Conservation (phyloP, 441 rosid genomes). For the Populus tomentosa region DNA sequence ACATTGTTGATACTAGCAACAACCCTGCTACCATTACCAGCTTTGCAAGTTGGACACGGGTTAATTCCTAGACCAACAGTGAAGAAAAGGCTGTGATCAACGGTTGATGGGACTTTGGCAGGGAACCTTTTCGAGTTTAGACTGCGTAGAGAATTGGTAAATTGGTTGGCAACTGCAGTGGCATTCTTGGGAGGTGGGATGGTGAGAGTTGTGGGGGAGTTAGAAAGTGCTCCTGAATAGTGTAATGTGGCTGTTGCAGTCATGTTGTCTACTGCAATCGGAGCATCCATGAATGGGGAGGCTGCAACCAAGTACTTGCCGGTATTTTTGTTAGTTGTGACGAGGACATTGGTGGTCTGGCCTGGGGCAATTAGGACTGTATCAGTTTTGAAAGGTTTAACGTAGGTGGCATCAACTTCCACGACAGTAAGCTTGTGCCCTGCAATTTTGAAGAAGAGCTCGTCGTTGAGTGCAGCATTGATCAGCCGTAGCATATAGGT, state of each 20-base stretch:
- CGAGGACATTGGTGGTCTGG: too few species aligned
- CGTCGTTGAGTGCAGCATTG: too few species aligned
- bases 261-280: constrained; percentile 57
- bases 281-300: constrained; percentile 87
- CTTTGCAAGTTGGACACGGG: constrained; percentile 69
- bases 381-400: too few species aligned
- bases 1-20: too few species aligned
- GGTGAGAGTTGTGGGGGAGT: constrained; percentile 41
- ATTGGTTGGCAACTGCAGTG: constrained; percentile 57
- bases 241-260: constrained; percentile 74
- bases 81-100: constrained; percentile 65
- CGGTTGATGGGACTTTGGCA: constrained; percentile 55
- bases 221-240: constrained; percentile 52
- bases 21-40: constrained; percentile 23
- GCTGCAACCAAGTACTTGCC: constrained; percentile 24
- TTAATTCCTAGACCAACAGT: constrained; percentile 64
- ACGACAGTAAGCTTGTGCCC: too few species aligned
- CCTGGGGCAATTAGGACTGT: too few species aligned
- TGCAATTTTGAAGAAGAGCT: too few species aligned
- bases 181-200: constrained; percentile 70
- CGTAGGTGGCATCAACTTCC: too few species aligned
- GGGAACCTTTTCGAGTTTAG: constrained; percentile 69
- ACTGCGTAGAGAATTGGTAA: constrained; percentile 54
- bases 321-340: too few species aligned
- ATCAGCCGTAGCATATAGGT: constrained; percentile 65